Evolutionary conservation across 257 asterid genomes (phyloP).

Genomic region (Voacanga thouarsii): DNA sequence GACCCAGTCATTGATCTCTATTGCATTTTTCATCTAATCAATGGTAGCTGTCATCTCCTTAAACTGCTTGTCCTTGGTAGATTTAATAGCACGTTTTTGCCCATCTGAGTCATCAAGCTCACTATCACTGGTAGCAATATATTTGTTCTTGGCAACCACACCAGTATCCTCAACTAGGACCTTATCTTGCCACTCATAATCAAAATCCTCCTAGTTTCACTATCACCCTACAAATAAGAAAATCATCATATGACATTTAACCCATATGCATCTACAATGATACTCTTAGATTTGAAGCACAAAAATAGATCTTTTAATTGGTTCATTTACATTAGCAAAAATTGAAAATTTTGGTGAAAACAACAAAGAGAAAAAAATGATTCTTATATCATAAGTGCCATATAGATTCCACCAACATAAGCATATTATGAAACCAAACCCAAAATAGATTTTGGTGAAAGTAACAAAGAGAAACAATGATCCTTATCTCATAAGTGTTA

Average conservation of each 20-base stretch:
- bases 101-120: constrained; percentile 70
- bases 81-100: constrained; percentile 69
- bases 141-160: constrained; percentile 34
- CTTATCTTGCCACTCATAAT: constrained; percentile 37
- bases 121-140: constrained; percentile 38
- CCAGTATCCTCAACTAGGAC: constrained; percentile 31
- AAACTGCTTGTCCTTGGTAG: constrained; percentile 82
- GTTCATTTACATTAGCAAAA: too few species aligned
- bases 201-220: constrained; percentile 51
- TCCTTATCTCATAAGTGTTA: too few species aligned
- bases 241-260: too few species aligned
- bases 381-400: neutral
- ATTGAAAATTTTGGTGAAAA: too few species aligned
- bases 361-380: constrained; percentile 21
- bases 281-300: too few species aligned
- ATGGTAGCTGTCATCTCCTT: constrained; percentile 63
- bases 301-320: too few species aligned
- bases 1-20: constrained; percentile 94
- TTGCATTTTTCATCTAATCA: constrained; percentile 93
- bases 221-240: too few species aligned
- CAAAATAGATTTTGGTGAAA: too few species aligned
- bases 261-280: too few species aligned
- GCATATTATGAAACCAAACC: too few species aligned
- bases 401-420: neutral
- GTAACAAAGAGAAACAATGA: too few species aligned